A percentile compares a stretch with the other conserved stretches of the same genome.
Conservation (phyloP, 2,329 filamentous ascomycete species). For the Sclerotinia minor region DNA sequence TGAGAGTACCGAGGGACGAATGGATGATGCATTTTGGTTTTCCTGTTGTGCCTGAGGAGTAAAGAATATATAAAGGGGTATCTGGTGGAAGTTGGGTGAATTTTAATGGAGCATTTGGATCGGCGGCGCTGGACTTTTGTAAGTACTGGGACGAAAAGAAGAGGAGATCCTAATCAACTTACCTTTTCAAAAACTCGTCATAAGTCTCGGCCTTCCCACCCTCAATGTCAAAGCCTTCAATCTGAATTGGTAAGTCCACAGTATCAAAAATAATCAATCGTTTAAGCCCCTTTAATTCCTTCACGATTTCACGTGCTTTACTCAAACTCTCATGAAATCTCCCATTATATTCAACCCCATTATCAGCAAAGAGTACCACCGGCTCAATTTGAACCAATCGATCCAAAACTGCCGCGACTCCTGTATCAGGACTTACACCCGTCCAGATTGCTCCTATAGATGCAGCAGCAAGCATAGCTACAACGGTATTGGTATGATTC, state of each 20-base stretch:
- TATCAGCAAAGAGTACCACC: conserved; percentile 75
- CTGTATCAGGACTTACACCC: conserved; percentile 87
- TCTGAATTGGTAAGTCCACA: conserved; percentile 45
- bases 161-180: conserved; percentile 12
- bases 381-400: conserved; percentile 83
- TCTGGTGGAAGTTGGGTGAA: conserved; percentile 82
- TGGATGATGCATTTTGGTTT: conserved; percentile 93
- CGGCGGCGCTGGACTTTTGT: conserved; percentile 35
- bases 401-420: conserved; percentile 87
- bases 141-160: conserved; percentile 31
- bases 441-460: conserved; percentile 90
- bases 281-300: conserved; percentile 61
- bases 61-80: conserved; percentile 91
- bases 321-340: conserved; percentile 77
- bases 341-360: conserved; percentile 86
- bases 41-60: conserved; percentile 86
- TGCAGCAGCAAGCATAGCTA: conserved; percentile 83
- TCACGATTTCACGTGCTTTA: conserved; percentile 77
- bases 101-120: conserved; percentile 46
- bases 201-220: conserved; percentile 46
- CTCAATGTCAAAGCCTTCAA: conserved; percentile 29
- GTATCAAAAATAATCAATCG: conserved; percentile 75
- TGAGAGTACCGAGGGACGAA: conserved; percentile 81
- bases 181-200: conserved; percentile 46
- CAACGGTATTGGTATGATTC: conserved; percentile 83